Percentiles rank a stretch among this genome's conserved stretches.
Conservation (phyloP, 2,329 filamentous ascomycete genomes). For the Colletotrichum salicis region DNA sequence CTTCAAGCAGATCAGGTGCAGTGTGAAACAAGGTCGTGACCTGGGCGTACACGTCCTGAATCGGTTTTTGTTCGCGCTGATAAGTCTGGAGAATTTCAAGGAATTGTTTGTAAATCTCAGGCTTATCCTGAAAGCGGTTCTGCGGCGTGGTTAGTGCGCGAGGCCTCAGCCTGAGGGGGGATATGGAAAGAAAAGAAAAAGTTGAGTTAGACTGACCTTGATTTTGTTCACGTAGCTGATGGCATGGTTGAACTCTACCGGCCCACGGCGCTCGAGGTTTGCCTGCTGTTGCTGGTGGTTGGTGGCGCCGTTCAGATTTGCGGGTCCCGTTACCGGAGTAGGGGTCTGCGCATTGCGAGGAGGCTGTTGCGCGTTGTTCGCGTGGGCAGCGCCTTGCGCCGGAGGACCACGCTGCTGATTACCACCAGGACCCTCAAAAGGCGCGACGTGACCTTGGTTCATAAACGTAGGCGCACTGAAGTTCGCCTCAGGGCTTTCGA, state of each 20-base stretch:
- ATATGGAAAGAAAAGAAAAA: neutral
- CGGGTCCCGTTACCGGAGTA: slow-evolving; percentile 65
- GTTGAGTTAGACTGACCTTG: slow-evolving; percentile 73
- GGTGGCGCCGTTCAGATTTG: slow-evolving; percentile 70
- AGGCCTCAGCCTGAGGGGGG: neutral
- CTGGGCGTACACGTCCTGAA: slow-evolving; percentile 97
- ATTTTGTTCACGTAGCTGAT: slow-evolving; percentile 99
- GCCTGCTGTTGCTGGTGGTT: slow-evolving; percentile 58
- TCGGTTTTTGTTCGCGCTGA: slow-evolving; percentile 96
- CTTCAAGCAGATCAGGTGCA: slow-evolving; percentile 93
- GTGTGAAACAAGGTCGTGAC: slow-evolving; percentile 94
- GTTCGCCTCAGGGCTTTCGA: slow-evolving; percentile 71
- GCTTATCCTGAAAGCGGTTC: slow-evolving; percentile 96
- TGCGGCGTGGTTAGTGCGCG: slow-evolving; percentile 49
- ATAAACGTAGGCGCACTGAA: slow-evolving; percentile 66
- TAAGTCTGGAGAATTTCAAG: slow-evolving; percentile 98
- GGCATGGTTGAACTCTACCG: slow-evolving; percentile 98
- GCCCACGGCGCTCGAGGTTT: slow-evolving; percentile 84
- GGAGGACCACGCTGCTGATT: slow-evolving; percentile 47
- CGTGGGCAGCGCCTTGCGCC: slow-evolving; percentile 43
- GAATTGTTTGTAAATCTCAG: slow-evolving; percentile 99
- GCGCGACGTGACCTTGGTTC: slow-evolving; percentile 43
- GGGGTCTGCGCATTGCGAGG: slow-evolving; percentile 68
- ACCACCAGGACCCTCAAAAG: slow-evolving; percentile 44
- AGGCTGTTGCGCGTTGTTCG: slow-evolving; percentile 57